Evolutionary conservation across 352 stramenopile species (phyloP).

Genomic region (Blastocystis sp.): DNA sequence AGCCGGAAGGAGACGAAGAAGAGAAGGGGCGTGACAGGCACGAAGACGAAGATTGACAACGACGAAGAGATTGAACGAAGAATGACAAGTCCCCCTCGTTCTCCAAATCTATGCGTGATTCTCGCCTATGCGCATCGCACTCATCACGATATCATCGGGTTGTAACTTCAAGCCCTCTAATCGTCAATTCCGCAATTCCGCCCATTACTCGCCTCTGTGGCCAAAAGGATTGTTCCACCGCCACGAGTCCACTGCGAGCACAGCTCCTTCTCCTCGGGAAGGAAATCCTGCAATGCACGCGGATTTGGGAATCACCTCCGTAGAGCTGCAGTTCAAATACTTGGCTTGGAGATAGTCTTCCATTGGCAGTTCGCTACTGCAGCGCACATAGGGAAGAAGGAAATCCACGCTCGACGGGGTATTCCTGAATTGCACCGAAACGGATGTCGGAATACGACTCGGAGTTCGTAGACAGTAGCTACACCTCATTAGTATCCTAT

Average conservation of each 20-base stretch:
- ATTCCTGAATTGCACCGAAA: neutral
- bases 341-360: constrained; percentile 34
- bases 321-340: neutral
- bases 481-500: neutral
- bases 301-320: neutral
- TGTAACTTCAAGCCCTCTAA: neutral
- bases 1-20: too few relatives aligned
- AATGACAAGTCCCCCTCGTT: neutral
- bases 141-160: neutral
- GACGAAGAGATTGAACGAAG: neutral
- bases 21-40: too few relatives aligned
- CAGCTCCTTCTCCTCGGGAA: neutral
- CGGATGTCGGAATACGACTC: neutral
- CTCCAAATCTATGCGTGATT: neutral
- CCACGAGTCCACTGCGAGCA: neutral
- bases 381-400: constrained; percentile 14
- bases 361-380: neutral
- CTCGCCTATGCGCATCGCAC: neutral
- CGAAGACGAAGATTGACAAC: neutral
- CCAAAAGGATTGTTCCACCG: too few relatives aligned
- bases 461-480: neutral
- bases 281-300: neutral
- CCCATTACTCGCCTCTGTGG: too few relatives aligned
- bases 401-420: neutral
- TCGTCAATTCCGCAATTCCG: too few relatives aligned